A percentile compares a stretch with the other conserved stretches of the same genome.
Evolutionary conservation across 2,329 filamentous ascomycete genomes (phyloP).

Genomic region (Pseudogymnoascus sp.): DNA sequence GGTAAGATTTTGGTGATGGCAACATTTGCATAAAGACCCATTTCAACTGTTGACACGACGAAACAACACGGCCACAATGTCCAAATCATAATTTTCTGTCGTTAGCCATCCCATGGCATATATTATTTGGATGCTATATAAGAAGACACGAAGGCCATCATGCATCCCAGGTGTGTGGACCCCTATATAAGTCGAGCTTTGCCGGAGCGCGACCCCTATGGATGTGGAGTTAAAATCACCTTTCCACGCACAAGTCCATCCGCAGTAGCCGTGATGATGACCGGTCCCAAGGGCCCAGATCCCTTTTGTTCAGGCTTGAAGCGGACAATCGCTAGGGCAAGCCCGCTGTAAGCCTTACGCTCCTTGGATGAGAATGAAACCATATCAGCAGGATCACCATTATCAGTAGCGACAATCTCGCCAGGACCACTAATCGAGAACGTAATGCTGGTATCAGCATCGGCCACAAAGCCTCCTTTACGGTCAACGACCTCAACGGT

Average conservation of each 20-base stretch:
- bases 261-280: constrained; percentile 21
- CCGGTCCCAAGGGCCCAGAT: constrained; percentile 18
- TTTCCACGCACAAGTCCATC: constrained; percentile 18
- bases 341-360: constrained; percentile 37
- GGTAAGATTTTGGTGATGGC: too few relatives aligned
- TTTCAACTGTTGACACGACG: too few relatives aligned
- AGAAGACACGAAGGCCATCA: neutral
- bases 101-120: neutral
- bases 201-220: neutral
- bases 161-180: neutral
- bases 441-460: constrained; percentile 35
- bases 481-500: constrained; percentile 39
- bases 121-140: neutral
- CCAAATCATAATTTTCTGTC: too few relatives aligned
- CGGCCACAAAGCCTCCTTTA: constrained; percentile 37
- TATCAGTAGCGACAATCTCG: constrained; percentile 44
- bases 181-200: neutral
- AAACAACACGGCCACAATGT: too few relatives aligned
- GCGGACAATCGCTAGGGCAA: constrained; percentile 35
- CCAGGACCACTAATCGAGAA: constrained; percentile 39
- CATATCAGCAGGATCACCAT: constrained; percentile 42
- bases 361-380: constrained; percentile 34
- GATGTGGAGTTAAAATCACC: constrained; percentile 9
- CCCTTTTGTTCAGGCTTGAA: constrained; percentile 18
- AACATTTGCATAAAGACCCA: neutral